A percentile compares a stretch with the other conserved stretches of the same genome.
phyloP scores from a whole-genome alignment of 305 asterid genomes.

The Withania somnifera region DNA sequence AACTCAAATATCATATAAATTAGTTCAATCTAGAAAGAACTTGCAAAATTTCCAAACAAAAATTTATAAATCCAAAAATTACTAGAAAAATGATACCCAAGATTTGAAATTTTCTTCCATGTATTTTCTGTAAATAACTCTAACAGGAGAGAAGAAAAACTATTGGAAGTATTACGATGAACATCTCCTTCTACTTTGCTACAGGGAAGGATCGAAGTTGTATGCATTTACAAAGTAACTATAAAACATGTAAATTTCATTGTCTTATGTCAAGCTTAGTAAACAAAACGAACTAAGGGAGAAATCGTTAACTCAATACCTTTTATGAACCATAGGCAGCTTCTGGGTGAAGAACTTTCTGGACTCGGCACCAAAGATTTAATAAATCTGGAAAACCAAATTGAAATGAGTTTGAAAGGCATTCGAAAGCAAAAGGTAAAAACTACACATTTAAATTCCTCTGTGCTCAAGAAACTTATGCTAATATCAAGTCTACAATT shows the following conservation, averaged over 20 bases:
- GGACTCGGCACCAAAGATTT: conserved; percentile 14
- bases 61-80: not conserved
- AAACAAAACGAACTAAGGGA: not conserved
- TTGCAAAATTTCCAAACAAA: not conserved
- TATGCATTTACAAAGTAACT: not conserved
- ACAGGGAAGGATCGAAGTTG: not conserved
- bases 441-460: not conserved
- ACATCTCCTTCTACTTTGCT: not conserved
- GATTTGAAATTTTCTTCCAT: not conserved
- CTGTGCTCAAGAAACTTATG: not conserved
- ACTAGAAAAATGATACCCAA: not conserved
- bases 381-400: conserved; percentile 17
- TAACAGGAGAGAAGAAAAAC: not conserved
- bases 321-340: conserved; percentile 11
- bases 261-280: not conserved
- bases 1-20: not conserved
- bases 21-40: not conserved
- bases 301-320: not conserved
- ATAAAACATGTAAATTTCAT: not conserved
- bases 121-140: not conserved
- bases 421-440: conserved; percentile 16
- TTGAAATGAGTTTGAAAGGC: conserved; percentile 16
- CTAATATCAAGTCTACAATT: not conserved
- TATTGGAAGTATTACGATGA: not conserved
- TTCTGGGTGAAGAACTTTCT: conserved; percentile 19